phyloP scores from a whole-genome alignment of 257 asterid species.

The Agastache rugosa region DNA sequence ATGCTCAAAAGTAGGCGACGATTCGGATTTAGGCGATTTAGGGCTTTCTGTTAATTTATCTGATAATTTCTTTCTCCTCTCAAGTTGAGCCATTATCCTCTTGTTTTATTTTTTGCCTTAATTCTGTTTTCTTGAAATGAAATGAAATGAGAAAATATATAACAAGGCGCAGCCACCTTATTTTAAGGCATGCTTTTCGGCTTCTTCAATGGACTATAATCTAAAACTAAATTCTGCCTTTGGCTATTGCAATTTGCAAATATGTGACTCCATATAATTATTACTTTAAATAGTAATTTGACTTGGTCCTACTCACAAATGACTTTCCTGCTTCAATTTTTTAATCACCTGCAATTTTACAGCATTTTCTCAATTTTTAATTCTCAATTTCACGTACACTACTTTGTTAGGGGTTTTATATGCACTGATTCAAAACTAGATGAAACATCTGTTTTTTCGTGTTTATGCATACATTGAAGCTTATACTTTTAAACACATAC shows the following conservation, averaged over 20 bases:
- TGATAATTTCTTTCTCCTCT: slow-evolving; percentile 37
- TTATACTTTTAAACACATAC: too few species aligned
- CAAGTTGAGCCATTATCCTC: slow-evolving; percentile 60
- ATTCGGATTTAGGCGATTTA: slow-evolving; percentile 45
- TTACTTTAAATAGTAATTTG: slow-evolving; percentile 24
- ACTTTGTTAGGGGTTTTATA: too few species aligned
- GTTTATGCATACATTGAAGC: too few species aligned
- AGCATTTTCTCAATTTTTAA: too few species aligned
- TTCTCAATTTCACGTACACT: too few species aligned
- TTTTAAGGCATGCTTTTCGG: slow-evolving; percentile 16
- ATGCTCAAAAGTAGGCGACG: slow-evolving; percentile 67
- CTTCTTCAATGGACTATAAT: slow-evolving; percentile 30
- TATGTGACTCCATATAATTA: background rate
- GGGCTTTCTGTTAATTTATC: slow-evolving; percentile 48
- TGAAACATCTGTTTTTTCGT: too few species aligned
- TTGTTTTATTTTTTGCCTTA: background rate
- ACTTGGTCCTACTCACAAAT: background rate
- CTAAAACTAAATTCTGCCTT: background rate
- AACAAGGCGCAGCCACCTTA: slow-evolving; percentile 2
- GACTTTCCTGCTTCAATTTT: background rate
- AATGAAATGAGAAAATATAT: slow-evolving; percentile 18
- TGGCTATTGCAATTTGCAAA: background rate
- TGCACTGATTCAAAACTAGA: too few species aligned
- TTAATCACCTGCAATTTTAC: too few species aligned
- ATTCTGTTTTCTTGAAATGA: background rate